Conservation (phyloP, 208 protist genomes). For the Acanthamoeba lenticulata region DNA sequence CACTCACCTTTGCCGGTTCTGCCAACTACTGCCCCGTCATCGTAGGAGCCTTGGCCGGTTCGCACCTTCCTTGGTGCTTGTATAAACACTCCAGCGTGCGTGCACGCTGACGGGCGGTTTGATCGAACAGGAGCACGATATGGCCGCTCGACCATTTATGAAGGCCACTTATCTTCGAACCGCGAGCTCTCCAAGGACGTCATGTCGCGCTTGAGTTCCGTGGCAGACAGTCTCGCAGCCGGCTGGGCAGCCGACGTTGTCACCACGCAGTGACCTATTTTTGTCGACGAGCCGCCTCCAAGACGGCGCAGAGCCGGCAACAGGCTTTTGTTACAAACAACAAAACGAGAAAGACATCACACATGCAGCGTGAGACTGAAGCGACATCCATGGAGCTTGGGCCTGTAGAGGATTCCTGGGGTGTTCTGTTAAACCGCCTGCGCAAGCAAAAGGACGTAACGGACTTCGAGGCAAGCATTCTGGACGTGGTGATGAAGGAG, state of each 20-base stretch:
- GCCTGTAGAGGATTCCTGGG: too few species aligned
- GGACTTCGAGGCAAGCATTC: background rate
- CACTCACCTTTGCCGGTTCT: constrained; percentile 3
- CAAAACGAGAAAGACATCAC: too few species aligned
- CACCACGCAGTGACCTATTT: too few species aligned
- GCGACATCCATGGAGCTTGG: too few species aligned
- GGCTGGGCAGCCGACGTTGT: too few species aligned
- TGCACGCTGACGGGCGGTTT: background rate
- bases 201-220: background rate
- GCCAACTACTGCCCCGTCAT: constrained; percentile 49
- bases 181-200: background rate
- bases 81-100: background rate
- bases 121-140: background rate
- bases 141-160: background rate
- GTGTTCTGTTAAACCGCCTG: background rate
- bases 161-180: background rate
- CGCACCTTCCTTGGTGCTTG: background rate
- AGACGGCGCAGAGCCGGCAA: too few species aligned
- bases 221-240: background rate
- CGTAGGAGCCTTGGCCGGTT: constrained; percentile 18
- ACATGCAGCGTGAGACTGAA: too few species aligned
- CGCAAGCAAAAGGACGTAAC: background rate
- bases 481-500: background rate
- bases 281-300: too few species aligned
- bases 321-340: too few species aligned